These are phyloP conservation scores for Sphagnum fallax DNA, from an alignment of 228 moss, liverwort and hornwort genomes.

Conservation along the genomic window DNA sequence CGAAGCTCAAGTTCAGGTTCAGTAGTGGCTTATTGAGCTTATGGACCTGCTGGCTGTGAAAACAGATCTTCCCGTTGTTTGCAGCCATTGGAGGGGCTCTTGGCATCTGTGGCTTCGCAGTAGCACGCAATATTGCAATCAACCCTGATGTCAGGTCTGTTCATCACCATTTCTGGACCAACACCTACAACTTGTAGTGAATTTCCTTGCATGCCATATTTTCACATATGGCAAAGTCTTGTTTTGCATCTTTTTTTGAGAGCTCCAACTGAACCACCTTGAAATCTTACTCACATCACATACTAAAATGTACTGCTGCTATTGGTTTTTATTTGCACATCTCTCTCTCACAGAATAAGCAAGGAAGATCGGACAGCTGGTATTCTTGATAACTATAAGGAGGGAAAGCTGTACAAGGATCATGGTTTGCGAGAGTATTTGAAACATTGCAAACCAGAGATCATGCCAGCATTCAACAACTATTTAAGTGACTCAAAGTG, in stretches of 20 bases:
- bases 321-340: too few relatives aligned
- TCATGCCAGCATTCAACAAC: constrained; percentile 60
- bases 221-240: too few relatives aligned
- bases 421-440: constrained; percentile 45
- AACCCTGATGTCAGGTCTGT: constrained; percentile 90
- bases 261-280: too few relatives aligned
- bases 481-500: constrained; percentile 68
- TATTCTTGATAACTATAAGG: constrained; percentile 57
- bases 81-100: constrained; percentile 74
- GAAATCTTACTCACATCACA: too few relatives aligned
- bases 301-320: too few relatives aligned
- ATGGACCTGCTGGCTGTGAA: too few relatives aligned
- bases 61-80: constrained; percentile 84
- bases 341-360: constrained; percentile 28
- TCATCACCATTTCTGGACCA: too few relatives aligned
- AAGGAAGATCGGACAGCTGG: constrained; percentile 60
- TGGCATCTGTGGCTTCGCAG: constrained; percentile 70
- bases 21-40: too few relatives aligned
- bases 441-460: constrained; percentile 21
- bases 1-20: too few relatives aligned
- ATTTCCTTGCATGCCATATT: too few relatives aligned
- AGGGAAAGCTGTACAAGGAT: constrained; percentile 67
- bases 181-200: too few relatives aligned
- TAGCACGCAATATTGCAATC: constrained; percentile 78
- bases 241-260: too few relatives aligned